phyloP scores from a whole-genome alignment of 345 rosid genomes.

The Brassica nigra region DNA sequence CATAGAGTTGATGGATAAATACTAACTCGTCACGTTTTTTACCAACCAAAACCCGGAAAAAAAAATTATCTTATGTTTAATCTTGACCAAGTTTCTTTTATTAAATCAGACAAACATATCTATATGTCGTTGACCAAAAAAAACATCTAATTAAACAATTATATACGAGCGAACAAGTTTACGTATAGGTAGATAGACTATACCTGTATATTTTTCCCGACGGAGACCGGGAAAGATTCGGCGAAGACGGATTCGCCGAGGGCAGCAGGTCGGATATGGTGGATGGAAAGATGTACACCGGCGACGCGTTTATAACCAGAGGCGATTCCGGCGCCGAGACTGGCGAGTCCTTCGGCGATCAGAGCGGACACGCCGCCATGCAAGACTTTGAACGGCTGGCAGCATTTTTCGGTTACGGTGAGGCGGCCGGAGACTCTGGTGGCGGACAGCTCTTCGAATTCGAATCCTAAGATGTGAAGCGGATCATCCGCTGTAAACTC shows the following conservation, averaged over 20 bases:
- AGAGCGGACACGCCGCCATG: constrained; percentile 96
- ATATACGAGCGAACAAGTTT: not conserved
- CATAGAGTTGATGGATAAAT: not conserved
- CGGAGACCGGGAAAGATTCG: constrained; percentile 67
- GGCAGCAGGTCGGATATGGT: constrained; percentile 70
- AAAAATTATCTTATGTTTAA: too few species aligned
- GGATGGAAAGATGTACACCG: constrained; percentile 83
- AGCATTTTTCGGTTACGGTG: constrained; percentile 52
- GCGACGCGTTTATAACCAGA: constrained; percentile 77
- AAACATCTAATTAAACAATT: not conserved
- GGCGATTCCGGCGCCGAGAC: constrained; percentile 86
- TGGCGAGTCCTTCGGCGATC: constrained; percentile 76
- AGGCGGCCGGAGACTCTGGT: constrained; percentile 64
- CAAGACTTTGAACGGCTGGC: constrained; percentile 90
- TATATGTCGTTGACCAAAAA: not conserved
- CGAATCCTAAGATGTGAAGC: constrained; percentile 56
- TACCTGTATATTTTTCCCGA: constrained; percentile 85
- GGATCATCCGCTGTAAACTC: constrained; percentile 46
- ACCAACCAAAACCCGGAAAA: not conserved
- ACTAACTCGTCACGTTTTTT: not conserved
- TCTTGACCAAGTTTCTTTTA: not conserved
- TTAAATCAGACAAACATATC: not conserved
- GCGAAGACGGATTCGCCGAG: constrained; percentile 71
- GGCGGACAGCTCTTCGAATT: constrained; percentile 54
- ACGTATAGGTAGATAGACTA: not conserved